These are phyloP conservation scores for Endothia cerciana DNA, from an alignment of 2,329 filamentous ascomycete species.

Conservation along the genomic window DNA sequence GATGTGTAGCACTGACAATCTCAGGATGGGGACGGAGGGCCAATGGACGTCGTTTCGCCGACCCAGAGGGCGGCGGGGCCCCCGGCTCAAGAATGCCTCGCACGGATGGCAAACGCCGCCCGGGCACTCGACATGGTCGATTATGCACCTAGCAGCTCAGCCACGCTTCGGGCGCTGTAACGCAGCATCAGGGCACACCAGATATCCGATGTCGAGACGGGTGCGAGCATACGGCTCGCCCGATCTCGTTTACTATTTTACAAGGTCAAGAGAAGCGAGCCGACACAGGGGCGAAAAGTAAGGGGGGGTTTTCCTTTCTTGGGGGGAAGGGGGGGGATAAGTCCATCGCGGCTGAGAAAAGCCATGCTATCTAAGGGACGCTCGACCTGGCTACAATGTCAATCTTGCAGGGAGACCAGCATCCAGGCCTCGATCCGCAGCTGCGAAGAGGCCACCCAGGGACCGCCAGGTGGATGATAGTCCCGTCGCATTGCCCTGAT, in stretches of 20 bases:
- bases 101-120: not conserved
- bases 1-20: constrained; percentile 1
- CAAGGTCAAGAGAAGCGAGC: too few species aligned
- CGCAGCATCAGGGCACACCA: not conserved
- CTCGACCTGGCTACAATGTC: not conserved
- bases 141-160: constrained; percentile 16
- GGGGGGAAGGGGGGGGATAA: not conserved
- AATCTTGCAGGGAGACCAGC: not conserved
- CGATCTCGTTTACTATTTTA: too few species aligned
- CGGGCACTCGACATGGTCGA: not conserved
- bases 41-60: not conserved
- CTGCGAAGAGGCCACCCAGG: constrained; percentile 1
- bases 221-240: too few species aligned
- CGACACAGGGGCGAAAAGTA: too few species aligned
- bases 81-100: not conserved
- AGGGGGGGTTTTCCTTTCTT: too few species aligned
- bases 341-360: not conserved
- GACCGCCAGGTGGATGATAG: not conserved
- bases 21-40: not conserved
- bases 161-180: not conserved
- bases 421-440: not conserved
- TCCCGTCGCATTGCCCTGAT: not conserved
- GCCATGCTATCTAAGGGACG: not conserved
- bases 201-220: too few species aligned
- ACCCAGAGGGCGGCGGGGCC: not conserved